Evolutionary conservation across 257 asterid genomes (phyloP), one percentile per base, ranked within the genome.

Genomic region (Verbascum thapsus): DNA sequence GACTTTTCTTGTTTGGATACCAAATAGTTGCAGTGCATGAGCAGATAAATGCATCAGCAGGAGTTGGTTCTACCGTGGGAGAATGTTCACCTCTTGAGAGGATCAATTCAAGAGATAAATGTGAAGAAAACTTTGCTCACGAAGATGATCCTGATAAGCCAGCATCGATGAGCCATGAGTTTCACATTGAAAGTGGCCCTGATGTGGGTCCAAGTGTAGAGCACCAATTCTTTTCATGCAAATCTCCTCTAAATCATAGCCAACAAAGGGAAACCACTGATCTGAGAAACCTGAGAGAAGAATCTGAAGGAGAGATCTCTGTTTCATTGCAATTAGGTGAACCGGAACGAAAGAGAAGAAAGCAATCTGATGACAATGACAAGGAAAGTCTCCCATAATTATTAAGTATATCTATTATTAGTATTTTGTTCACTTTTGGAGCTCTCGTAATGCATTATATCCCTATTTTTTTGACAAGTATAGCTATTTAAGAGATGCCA

Each of bases 301-400:
- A 70, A 17, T 56, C 78, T 3, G 86, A 77, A 37, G 85, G 71
- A n/a, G 91, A 80, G 34, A 48, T 80, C 13, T 81, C 76, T 3
- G 86, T 88, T 53, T 80, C 95, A 26, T 67, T 91, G 80, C 87
- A 78, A 77, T 72, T 91, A 68, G 98, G 95, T 23, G 94, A 86
- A 72, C 88, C 83, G 0, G 88, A 85, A 63, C 76, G 84, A 6
- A 88, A 88, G 72, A 71, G 74, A 53, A 72, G 72, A 62, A 79
- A 61, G 38, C 52, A 42, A 44, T 39, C 42, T 3, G 43, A 47
- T 44, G 43, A 47, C n/a, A n/a, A n/a, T n/a, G n/a, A n/a, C n/a
- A n/a, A n/a, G n/a, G n/a, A n/a, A n/a, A n/a, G n/a, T 44, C 32
- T 70, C 41, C 63, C 23, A n/a, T 43, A 54, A 3, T 53, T 48